phyloP scores from a whole-genome alignment of 768 basidiomycete genomes.

The Mycena leptocephala region DNA sequence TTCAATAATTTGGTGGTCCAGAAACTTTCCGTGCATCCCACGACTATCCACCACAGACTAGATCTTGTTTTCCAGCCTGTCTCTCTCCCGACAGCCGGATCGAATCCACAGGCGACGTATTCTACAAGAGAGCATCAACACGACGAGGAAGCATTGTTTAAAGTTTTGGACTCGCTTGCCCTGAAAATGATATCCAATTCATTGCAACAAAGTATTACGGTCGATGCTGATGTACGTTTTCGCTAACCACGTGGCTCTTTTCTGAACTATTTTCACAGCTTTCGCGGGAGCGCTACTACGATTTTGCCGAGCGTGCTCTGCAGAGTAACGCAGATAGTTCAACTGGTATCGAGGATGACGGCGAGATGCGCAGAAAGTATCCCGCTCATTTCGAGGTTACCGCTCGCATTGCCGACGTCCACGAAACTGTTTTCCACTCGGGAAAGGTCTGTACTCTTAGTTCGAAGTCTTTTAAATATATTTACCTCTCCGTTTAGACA shows the following conservation, averaged over 20 bases:
- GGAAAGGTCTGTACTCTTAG: background rate
- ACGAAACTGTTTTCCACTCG: background rate
- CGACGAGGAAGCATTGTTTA: background rate
- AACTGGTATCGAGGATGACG: background rate
- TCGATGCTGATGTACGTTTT: background rate
- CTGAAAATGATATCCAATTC: slow-evolving; percentile 3
- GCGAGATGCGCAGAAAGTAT: background rate
- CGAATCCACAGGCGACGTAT: no score
- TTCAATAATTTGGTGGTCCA: no score
- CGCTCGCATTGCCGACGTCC: background rate
- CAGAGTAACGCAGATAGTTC: no score
- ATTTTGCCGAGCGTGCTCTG: background rate
- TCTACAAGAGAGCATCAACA: no score
- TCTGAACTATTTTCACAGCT: no score
- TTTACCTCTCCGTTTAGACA: background rate
- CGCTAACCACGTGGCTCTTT: background rate
- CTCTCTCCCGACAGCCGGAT: no score
- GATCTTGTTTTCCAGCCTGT: no score
- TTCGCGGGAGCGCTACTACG: background rate
- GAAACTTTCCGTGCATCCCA: no score
- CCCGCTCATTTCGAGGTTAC: slow-evolving; percentile 17
- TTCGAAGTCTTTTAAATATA: background rate
- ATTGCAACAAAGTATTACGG: background rate
- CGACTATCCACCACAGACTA: no score
- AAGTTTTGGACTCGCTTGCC: background rate